A percentile compares a stretch with the other conserved stretches of the same genome.
phyloP scores from a whole-genome alignment of 2,329 filamentous ascomycete genomes.

The Cordyceps cateniannulata region DNA sequence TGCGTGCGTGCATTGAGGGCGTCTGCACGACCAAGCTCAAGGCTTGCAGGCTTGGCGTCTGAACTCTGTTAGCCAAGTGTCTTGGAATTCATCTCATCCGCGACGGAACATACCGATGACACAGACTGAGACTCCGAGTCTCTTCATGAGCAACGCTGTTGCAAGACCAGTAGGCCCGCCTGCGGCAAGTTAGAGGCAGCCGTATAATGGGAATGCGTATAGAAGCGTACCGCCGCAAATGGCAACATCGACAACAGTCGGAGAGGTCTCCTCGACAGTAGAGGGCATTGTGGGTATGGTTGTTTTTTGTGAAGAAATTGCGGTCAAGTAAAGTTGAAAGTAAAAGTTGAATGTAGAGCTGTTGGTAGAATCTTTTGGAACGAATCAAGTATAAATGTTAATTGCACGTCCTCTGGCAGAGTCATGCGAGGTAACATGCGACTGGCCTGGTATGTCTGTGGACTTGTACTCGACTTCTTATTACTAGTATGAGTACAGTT shows the following conservation, averaged over 20 bases:
- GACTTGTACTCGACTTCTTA: too few relatives aligned
- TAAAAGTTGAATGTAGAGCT: neutral
- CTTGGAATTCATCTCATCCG: neutral
- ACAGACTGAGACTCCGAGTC: conserved; percentile 34
- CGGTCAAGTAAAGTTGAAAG: neutral
- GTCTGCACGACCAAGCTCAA: conserved; percentile 39
- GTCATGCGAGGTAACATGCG: neutral
- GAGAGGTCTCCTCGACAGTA: conserved; percentile 2
- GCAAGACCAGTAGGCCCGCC: conserved; percentile 41
- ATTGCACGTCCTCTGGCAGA: neutral
- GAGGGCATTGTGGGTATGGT: conserved; percentile 5
- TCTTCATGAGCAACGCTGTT: conserved; percentile 35
- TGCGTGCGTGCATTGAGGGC: conserved; percentile 43
- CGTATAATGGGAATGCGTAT: neutral
- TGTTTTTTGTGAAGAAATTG: neutral
- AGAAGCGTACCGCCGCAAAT: conserved; percentile 29
- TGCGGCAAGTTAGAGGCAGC: conserved; percentile 11
- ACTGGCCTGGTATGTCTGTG: too few relatives aligned
- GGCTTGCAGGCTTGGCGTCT: conserved; percentile 33
- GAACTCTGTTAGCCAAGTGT: neutral
- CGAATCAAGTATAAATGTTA: neutral
- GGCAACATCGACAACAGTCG: conserved; percentile 26
- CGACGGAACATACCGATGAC: conserved; percentile 26
- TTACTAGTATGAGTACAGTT: too few relatives aligned
- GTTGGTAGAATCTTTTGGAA: neutral